Percentiles rank a stretch among this genome's conserved stretches.
Conservation (phyloP, 768 basidiomycete species). For the Podaxis sp. region DNA sequence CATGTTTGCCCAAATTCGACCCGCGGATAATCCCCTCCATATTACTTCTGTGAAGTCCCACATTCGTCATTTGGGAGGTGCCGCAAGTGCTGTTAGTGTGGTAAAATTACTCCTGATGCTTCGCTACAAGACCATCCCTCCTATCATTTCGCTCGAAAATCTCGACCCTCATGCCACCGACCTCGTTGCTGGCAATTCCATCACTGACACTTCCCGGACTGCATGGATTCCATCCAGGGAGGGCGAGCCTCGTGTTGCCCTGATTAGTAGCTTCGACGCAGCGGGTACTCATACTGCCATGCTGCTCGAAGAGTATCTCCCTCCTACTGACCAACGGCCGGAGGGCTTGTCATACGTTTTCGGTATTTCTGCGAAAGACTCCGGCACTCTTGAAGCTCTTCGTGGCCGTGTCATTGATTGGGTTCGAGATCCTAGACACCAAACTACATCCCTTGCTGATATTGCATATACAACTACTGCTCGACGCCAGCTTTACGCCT, state of each 20-base stretch:
- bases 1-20: conserved; percentile 42
- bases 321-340: background rate
- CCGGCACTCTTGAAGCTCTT: conserved; percentile 39
- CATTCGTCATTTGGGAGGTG: conserved; percentile 72
- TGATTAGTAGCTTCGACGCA: conserved; percentile 76
- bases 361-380: conserved; percentile 59
- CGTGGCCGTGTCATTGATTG: conserved; percentile 43
- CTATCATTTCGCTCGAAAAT: conserved; percentile 50
- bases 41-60: conserved; percentile 70
- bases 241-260: conserved; percentile 40
- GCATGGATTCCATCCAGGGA: conserved; percentile 38
- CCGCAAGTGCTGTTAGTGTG: conserved; percentile 67
- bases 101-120: conserved; percentile 73
- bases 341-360: conserved; percentile 35
- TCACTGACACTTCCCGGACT: conserved; percentile 37
- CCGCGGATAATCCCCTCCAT: conserved; percentile 47
- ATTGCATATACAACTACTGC: conserved; percentile 67
- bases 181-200: conserved; percentile 40
- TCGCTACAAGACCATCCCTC: conserved; percentile 48
- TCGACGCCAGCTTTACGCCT: conserved; percentile 50
- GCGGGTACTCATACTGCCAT: conserved; percentile 66
- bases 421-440: conserved; percentile 28
- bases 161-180: conserved; percentile 55
- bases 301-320: conserved; percentile 46
- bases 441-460: conserved; percentile 29